Base-by-base conservation (phyloP, 257 asterid species). In the Nicotiana obtusifolia region DNA sequence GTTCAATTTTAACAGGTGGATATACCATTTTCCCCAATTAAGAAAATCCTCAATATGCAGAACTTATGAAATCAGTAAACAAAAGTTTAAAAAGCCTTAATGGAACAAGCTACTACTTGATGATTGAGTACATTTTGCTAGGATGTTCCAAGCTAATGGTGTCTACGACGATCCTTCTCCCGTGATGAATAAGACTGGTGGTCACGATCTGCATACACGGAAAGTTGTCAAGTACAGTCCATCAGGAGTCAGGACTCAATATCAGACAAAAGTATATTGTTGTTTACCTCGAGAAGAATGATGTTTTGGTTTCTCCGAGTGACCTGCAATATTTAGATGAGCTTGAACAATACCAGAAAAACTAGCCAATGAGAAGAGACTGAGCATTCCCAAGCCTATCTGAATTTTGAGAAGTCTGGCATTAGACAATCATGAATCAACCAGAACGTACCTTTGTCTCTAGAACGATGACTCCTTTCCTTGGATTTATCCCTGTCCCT, bases 81-180 rank as follows among this genome's bases (percentile, higher is more conserved):
- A 7, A 4, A 4, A 26, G 26, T 53, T 49, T 49, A 16, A 15
- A 52, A 33, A 24, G 16, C 62, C 26, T 49, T 49, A 24, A 44
- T 26, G 44, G 26, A 75, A 60, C 61, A 75, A 15, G 44, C 33
- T 1, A 71, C 78, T 44, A 44, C 14, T 75, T 8, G 24, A 20
- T 75, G 80, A 17, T 75, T 7, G 80, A 49, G 62, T 49, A 30
- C 78, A 24, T 6, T 60, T 56, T 35, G 22, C 53, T 14, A 4
- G 49, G 35, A 49, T 5, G 30, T 49, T 80, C 87, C 88, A 89
- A 80, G 89, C 87, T 71, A 91, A 80, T 90, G 92, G 54, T 91
- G 97, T 82, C 89, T 92, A 33, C 91, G 91, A 44, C 97, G 94
- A 81, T 94, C 97, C 85, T 87, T 92, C 61, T 91, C 98, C 87